phyloP scores from a whole-genome alignment of 495 filamentous ascomycete genomes.

The Daldinia concentrica region DNA sequence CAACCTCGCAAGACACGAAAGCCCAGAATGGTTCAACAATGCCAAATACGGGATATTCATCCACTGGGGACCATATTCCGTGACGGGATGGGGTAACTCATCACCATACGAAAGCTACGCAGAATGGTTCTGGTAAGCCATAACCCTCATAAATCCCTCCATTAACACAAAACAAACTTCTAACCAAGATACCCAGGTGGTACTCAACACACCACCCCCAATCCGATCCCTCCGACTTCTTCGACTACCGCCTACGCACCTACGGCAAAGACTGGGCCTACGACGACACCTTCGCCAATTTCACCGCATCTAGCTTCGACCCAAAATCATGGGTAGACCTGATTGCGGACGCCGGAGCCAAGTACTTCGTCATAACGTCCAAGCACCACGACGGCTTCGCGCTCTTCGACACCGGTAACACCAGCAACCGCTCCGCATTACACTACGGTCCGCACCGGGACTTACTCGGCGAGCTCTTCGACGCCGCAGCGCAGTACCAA shows the following conservation, averaged over 20 bases:
- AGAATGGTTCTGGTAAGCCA: constrained; percentile 59
- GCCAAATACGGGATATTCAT: constrained; percentile 68
- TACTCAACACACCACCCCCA: constrained; percentile 48
- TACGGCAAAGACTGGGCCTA: constrained; percentile 62
- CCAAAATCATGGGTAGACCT: constrained; percentile 66
- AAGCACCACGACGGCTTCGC: constrained; percentile 66
- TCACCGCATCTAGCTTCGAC: constrained; percentile 60
- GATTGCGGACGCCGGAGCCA: constrained; percentile 62
- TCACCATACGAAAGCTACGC: constrained; percentile 61
- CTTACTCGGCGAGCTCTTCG: constrained; percentile 59
- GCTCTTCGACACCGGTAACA: constrained; percentile 58
- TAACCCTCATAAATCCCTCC: no score
- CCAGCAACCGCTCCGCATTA: constrained; percentile 57
- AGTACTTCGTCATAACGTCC: constrained; percentile 64
- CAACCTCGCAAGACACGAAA: constrained; percentile 57
- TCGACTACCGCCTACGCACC: constrained; percentile 59
- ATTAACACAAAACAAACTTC: not conserved
- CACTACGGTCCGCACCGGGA: constrained; percentile 57
- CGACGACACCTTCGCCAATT: constrained; percentile 65
- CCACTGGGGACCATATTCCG: constrained; percentile 64
- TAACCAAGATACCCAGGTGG: constrained; percentile 33
- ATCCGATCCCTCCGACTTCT: constrained; percentile 48
- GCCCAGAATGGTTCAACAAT: constrained; percentile 62
- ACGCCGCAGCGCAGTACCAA: constrained; percentile 59
- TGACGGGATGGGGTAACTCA: constrained; percentile 65